Conservation (phyloP, 2,329 filamentous ascomycete genomes). For the Diaporthe amygdali region DNA sequence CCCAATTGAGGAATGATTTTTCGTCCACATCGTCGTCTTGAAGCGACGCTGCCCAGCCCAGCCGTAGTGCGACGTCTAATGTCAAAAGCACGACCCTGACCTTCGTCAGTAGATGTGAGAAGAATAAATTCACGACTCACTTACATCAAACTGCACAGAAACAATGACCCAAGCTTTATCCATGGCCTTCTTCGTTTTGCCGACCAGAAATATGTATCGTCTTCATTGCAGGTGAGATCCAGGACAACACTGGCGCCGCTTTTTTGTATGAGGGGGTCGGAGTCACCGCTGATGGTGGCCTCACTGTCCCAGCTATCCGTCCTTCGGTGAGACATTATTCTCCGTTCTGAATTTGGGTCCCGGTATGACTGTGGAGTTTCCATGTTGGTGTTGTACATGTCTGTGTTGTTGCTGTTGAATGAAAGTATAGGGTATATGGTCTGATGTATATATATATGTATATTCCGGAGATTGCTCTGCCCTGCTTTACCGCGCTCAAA, state of each 20-base stretch:
- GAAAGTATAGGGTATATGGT: neutral
- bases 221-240: neutral
- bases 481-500: neutral
- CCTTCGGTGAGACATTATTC: neutral
- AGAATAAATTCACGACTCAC: neutral
- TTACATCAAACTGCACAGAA: constrained; percentile 5
- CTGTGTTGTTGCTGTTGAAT: neutral
- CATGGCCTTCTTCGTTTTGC: constrained; percentile 12
- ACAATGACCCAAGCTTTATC: neutral
- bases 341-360: neutral
- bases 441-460: neutral
- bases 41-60: constrained; percentile 19
- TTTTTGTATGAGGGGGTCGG: neutral
- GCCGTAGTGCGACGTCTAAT: constrained; percentile 26
- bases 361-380: neutral
- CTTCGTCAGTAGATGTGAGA: neutral
- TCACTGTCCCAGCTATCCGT: constrained; percentile 19
- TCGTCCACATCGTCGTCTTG: constrained; percentile 31
- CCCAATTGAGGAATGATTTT: constrained; percentile 41
- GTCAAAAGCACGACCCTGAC: constrained; percentile 4
- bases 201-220: neutral
- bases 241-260: neutral
- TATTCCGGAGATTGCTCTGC: neutral
- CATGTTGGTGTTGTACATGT: neutral
- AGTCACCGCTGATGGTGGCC: constrained; percentile 3